These are phyloP conservation scores for Quercus cerris DNA, from an alignment of 306 rosid genomes.

Conservation along the genomic window DNA sequence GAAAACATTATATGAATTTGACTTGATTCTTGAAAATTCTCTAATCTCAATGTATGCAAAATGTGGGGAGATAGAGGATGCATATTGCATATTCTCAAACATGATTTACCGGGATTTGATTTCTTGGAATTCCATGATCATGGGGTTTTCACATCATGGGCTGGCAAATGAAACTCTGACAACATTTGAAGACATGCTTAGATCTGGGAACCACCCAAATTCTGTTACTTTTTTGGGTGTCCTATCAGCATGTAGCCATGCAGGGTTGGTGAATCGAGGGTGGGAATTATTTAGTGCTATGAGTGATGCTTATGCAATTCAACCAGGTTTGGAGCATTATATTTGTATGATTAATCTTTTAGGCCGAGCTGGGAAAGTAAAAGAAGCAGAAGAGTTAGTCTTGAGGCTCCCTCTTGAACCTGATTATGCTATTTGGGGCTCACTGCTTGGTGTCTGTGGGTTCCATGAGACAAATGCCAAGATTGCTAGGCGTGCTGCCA, in stretches of 20 bases:
- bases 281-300: slow-evolving; percentile 49
- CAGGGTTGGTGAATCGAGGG: slow-evolving; percentile 54
- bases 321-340: slow-evolving; percentile 68
- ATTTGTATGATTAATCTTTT: slow-evolving; percentile 65
- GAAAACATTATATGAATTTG: slow-evolving; percentile 46
- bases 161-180: slow-evolving; percentile 33
- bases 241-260: slow-evolving; percentile 69
- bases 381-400: slow-evolving; percentile 65
- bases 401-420: slow-evolving; percentile 54
- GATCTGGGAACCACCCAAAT: slow-evolving; percentile 45
- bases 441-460: slow-evolving; percentile 64
- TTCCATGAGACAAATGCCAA: slow-evolving; percentile 38
- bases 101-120: slow-evolving; percentile 50
- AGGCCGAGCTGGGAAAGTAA: slow-evolving; percentile 66
- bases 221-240: slow-evolving; percentile 60
- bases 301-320: slow-evolving; percentile 39
- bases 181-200: slow-evolving; percentile 55
- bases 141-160: slow-evolving; percentile 71
- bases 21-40: slow-evolving; percentile 64
- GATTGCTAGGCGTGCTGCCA: slow-evolving; percentile 53
- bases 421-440: slow-evolving; percentile 63
- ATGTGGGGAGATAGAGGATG: slow-evolving; percentile 67
- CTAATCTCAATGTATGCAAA: slow-evolving; percentile 77
- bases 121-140: slow-evolving; percentile 78
- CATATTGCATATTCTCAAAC: slow-evolving; percentile 50